Conservation (phyloP, 1,284 basidiomycete genomes). For the Hemileia vastatrix region DNA sequence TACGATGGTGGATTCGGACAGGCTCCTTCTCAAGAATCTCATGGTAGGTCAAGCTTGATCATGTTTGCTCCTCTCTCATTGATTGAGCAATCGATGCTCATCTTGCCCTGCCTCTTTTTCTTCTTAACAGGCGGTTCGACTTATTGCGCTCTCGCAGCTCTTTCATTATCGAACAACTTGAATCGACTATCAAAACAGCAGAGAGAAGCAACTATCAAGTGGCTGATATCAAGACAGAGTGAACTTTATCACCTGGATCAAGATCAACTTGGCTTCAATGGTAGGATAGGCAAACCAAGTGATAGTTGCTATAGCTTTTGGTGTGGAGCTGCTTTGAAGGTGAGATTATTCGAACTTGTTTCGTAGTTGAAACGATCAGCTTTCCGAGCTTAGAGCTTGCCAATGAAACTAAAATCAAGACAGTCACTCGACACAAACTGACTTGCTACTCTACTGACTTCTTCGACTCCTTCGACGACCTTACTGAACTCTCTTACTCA, state of each 20-base stretch:
- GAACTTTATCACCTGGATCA: no score
- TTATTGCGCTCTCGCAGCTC: slow-evolving; percentile 73
- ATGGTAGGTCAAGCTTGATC: slow-evolving; percentile 52
- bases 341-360: no score
- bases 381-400: no score
- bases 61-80: neutral
- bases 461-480: no score
- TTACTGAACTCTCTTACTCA: neutral
- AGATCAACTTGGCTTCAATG: slow-evolving; percentile 63
- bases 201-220: slow-evolving; percentile 55
- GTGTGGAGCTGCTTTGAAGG: slow-evolving; percentile 68
- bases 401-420: no score
- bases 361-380: no score
- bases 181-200: slow-evolving; percentile 48
- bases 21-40: slow-evolving; percentile 66
- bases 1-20: slow-evolving; percentile 90
- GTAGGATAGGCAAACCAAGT: slow-evolving; percentile 69
- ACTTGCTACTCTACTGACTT: no score
- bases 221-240: slow-evolving; percentile 52
- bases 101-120: no score
- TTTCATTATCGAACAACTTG: slow-evolving; percentile 50
- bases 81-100: no score
- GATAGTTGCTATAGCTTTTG: slow-evolving; percentile 93
- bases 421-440: no score
- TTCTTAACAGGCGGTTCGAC: slow-evolving; percentile 66